phyloP scores from a whole-genome alignment of 2,329 filamentous ascomycete species.

The Sporothrix inflata region DNA sequence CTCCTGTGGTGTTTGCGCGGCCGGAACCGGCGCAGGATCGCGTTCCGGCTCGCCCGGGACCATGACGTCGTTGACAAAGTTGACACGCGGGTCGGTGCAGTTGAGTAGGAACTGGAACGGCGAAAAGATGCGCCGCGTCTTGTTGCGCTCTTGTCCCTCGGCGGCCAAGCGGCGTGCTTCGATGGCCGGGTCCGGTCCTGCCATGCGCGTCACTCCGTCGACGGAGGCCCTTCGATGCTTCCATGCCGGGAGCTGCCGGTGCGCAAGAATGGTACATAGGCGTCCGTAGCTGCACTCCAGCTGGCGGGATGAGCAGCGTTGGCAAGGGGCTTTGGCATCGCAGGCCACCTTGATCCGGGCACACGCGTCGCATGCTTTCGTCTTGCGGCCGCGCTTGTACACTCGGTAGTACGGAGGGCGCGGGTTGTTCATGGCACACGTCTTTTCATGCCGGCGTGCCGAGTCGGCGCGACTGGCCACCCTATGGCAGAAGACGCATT shows the following conservation, averaged over 20 bases:
- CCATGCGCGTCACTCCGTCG: no score
- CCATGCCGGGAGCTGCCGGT: not conserved
- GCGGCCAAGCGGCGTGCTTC: no score
- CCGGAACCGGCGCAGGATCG: not conserved
- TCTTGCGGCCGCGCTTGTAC: not conserved
- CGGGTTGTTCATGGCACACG: not conserved
- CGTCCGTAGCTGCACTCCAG: not conserved
- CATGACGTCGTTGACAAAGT: slow-evolving; percentile 18
- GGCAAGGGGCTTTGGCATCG: not conserved
- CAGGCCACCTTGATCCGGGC: slow-evolving; percentile 4
- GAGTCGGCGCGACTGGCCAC: not conserved
- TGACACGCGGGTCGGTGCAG: not conserved
- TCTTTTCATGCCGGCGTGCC: not conserved
- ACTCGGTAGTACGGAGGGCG: not conserved
- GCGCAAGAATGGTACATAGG: not conserved
- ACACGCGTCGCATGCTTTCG: not conserved
- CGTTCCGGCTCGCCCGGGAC: slow-evolving; percentile 16
- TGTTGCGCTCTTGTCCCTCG: not conserved
- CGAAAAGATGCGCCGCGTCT: not conserved
- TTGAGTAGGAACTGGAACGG: not conserved
- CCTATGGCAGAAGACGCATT: not conserved
- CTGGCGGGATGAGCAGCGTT: not conserved
- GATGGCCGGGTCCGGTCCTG: no score
- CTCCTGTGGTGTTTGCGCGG: no score
- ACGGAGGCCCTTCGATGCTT: no score